These are phyloP conservation scores for Coleophoma crateriformis DNA, from an alignment of 2,329 filamentous ascomycete genomes.

Conservation along the genomic window DNA sequence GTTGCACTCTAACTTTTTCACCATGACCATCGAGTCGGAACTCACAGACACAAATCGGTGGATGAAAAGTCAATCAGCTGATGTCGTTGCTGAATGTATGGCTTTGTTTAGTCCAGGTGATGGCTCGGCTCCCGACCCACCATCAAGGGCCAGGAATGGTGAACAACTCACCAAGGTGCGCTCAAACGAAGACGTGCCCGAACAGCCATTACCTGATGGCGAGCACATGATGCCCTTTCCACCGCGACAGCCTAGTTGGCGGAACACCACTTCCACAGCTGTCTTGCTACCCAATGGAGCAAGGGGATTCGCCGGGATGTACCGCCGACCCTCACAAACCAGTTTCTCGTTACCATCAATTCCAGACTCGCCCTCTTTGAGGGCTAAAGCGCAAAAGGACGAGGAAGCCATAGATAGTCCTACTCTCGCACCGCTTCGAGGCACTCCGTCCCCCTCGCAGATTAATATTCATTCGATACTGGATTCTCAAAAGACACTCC, in stretches of 20 bases:
- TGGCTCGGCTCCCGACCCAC: slow-evolving; percentile 7
- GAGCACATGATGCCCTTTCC: slow-evolving; percentile 15
- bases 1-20: slow-evolving; percentile 81
- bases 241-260: slow-evolving; percentile 40
- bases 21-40: slow-evolving; percentile 72
- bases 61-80: slow-evolving; percentile 73
- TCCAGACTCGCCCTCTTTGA: slow-evolving; percentile 32
- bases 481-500: slow-evolving; percentile 52
- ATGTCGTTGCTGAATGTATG: slow-evolving; percentile 76
- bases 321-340: slow-evolving; percentile 43
- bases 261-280: slow-evolving; percentile 44
- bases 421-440: slow-evolving; percentile 46
- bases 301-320: slow-evolving; percentile 29
- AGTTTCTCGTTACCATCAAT: slow-evolving; percentile 40
- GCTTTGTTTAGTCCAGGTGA: slow-evolving; percentile 45
- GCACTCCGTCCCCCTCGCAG: slow-evolving; percentile 42
- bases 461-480: slow-evolving; percentile 56
- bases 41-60: slow-evolving; percentile 70
- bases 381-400: slow-evolving; percentile 1
- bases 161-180: slow-evolving; percentile 8
- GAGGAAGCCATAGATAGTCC: slow-evolving; percentile 48
- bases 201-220: slow-evolving; percentile 18
- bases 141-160: slow-evolving; percentile 8
- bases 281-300: slow-evolving; percentile 32
- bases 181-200: slow-evolving; percentile 20